A percentile compares a stretch with the other conserved stretches of the same genome.
phyloP scores from a whole-genome alignment of 805 yeast species.

The Pichia paraexigua region DNA sequence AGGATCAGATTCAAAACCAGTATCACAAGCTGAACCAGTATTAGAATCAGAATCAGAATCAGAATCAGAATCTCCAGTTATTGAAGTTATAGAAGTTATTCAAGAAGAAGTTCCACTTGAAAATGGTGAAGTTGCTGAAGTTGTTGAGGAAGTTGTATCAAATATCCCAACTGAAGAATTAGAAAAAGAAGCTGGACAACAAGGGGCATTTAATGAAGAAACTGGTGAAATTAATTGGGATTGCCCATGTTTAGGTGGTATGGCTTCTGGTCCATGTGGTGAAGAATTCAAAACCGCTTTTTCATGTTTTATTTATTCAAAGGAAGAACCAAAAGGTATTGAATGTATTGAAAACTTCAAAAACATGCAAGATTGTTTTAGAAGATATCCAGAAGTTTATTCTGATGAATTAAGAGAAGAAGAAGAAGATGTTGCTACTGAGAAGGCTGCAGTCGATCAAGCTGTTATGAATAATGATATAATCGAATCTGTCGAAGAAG shows the following conservation, averaged over 20 bases:
- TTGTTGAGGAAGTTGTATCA: conserved; percentile 3
- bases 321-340: conserved; percentile 91
- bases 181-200: conserved; percentile 32
- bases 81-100: conserved; percentile 16
- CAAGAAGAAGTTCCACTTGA: conserved; percentile 4
- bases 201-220: conserved; percentile 86
- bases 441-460: conserved; percentile 11
- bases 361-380: conserved; percentile 90
- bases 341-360: conserved; percentile 90
- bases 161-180: conserved; percentile 12
- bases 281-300: conserved; percentile 92
- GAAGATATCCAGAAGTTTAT: conserved; percentile 85
- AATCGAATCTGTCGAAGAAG: conserved; percentile 16
- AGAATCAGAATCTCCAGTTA: background rate
- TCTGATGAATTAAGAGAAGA: conserved; percentile 86
- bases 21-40: conserved; percentile 8
- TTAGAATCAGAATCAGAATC: background rate
- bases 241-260: conserved; percentile 98
- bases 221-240: conserved; percentile 99
- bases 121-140: background rate
- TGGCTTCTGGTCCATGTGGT: conserved; percentile 99
- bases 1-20: background rate
- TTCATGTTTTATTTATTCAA: conserved; percentile 89
- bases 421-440: conserved; percentile 27
- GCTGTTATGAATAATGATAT: conserved; percentile 15